A percentile compares a stretch with the other conserved stretches of the same genome.
Evolutionary conservation across 306 rosid species (phyloP).

Genomic region (Trifolium dubium): DNA sequence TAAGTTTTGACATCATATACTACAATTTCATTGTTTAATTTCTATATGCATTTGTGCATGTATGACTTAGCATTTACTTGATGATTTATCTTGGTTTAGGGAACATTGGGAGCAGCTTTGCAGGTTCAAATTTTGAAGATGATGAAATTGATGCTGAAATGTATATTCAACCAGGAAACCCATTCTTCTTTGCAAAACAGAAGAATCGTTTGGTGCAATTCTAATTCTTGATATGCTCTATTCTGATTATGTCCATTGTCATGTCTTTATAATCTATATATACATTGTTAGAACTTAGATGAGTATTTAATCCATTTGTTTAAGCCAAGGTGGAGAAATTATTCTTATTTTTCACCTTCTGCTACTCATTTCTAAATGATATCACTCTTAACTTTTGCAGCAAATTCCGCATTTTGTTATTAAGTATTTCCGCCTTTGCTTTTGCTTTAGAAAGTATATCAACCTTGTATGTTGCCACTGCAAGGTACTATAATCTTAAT

Average conservation of each 20-base stretch:
- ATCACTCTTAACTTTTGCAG: conserved; percentile 37
- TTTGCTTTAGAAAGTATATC: conserved; percentile 2
- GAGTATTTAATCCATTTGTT: conserved; percentile 16
- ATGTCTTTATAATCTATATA: not conserved
- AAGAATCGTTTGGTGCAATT: conserved; percentile 17
- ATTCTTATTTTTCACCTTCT: not conserved
- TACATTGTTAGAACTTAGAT: not conserved
- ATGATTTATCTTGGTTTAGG: conserved; percentile 34
- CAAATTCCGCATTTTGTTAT: conserved; percentile 6
- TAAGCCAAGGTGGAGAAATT: not conserved
- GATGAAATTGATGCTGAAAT: conserved; percentile 12
- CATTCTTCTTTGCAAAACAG: conserved; percentile 18
- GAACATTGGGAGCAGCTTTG: not conserved
- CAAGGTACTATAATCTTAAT: conserved; percentile 9
- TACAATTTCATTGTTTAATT: not conserved
- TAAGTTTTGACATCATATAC: conserved; percentile 8
- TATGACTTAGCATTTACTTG: not conserved
- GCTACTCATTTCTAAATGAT: not conserved
- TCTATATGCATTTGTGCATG: not conserved
- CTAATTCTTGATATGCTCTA: not conserved
- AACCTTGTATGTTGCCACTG: conserved; percentile 37
- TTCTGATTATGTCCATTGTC: not conserved
- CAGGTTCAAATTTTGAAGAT: not conserved
- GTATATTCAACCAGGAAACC: conserved; percentile 26
- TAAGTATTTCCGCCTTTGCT: not conserved